Conservation (phyloP, 495 filamentous ascomycete genomes). For the Paragyromitra xinjiangensis region DNA sequence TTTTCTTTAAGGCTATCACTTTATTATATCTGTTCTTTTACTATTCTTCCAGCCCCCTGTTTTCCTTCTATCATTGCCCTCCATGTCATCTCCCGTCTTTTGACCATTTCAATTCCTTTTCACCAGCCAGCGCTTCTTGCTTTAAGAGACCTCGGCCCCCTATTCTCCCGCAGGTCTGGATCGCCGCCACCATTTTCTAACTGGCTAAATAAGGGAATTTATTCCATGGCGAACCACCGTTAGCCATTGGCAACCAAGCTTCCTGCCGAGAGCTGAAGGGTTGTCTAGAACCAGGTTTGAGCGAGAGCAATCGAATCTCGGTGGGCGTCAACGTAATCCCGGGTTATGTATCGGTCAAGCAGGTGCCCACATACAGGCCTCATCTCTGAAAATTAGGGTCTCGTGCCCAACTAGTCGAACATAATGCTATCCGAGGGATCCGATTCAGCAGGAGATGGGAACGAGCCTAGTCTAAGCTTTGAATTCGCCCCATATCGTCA, state of each 20-base stretch:
- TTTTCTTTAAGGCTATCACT: slow-evolving; percentile 13
- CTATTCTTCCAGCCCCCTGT: slow-evolving; percentile 28
- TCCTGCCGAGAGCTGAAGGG: slow-evolving; percentile 29
- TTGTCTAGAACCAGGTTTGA: slow-evolving; percentile 19
- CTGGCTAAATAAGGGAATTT: slow-evolving; percentile 27
- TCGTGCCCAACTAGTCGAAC: slow-evolving; percentile 9
- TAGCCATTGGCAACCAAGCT: slow-evolving; percentile 16
- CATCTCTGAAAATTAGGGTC: not conserved
- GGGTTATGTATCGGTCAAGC: slow-evolving; percentile 19
- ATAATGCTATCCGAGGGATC: slow-evolving; percentile 1
- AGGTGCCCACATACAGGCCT: not conserved
- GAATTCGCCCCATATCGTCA: not conserved
- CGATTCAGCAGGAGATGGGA: slow-evolving; percentile 1
- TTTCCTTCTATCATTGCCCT: slow-evolving; percentile 50
- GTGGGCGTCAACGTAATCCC: slow-evolving; percentile 23
- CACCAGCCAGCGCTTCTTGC: slow-evolving; percentile 13
- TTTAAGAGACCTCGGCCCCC: not conserved
- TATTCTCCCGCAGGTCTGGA: slow-evolving; percentile 18
- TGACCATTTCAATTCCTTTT: slow-evolving; percentile 11
- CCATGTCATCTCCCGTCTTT: slow-evolving; percentile 32
- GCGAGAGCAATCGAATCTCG: slow-evolving; percentile 1
- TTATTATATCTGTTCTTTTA: slow-evolving; percentile 45
- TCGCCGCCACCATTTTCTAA: slow-evolving; percentile 25
- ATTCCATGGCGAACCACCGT: slow-evolving; percentile 30
- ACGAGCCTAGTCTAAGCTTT: slow-evolving; percentile 4